These are phyloP conservation scores for Mortierella sp. DNA, from an alignment of 371 early-diverging fungal genomes.

Conservation along the genomic window DNA sequence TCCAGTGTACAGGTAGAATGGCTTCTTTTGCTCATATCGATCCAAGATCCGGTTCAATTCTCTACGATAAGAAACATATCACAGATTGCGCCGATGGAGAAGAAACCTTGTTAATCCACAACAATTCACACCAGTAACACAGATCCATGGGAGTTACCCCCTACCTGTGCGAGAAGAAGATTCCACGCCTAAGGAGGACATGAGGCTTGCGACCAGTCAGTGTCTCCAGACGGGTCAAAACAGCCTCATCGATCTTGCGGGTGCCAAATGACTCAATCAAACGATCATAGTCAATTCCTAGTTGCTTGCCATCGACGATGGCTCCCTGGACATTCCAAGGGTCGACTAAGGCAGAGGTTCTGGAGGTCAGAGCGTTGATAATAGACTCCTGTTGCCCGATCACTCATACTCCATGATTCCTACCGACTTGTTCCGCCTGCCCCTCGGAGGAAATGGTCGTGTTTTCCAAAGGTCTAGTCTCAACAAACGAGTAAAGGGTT, in stretches of 20 bases:
- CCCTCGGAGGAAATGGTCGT: conserved; percentile 22
- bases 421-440: conserved; percentile 47
- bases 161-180: conserved; percentile 98
- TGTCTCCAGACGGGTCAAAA: conserved; percentile 85
- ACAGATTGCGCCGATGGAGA: neutral
- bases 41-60: conserved; percentile 94
- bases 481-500: neutral
- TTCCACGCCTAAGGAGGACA: conserved; percentile 89
- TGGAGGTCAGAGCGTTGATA: too few relatives aligned
- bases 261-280: conserved; percentile 97
- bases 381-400: neutral
- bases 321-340: conserved; percentile 99
- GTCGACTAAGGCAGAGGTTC: too few relatives aligned
- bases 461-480: conserved; percentile 41
- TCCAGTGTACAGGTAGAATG: conserved; percentile 99
- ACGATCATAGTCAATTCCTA: conserved; percentile 96
- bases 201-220: conserved; percentile 91
- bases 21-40: conserved; percentile 92
- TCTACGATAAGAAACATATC: conserved; percentile 58
- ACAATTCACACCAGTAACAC: neutral
- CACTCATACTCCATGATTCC: too few relatives aligned
- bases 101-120: conserved; percentile 2
- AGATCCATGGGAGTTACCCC: too few relatives aligned
- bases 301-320: conserved; percentile 84
- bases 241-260: conserved; percentile 77